Percentiles rank a stretch among this genome's conserved stretches.
These are phyloP conservation scores for Bidens hawaiensis DNA, from an alignment of 140 eudicot genomes.

Conservation along the genomic window DNA sequence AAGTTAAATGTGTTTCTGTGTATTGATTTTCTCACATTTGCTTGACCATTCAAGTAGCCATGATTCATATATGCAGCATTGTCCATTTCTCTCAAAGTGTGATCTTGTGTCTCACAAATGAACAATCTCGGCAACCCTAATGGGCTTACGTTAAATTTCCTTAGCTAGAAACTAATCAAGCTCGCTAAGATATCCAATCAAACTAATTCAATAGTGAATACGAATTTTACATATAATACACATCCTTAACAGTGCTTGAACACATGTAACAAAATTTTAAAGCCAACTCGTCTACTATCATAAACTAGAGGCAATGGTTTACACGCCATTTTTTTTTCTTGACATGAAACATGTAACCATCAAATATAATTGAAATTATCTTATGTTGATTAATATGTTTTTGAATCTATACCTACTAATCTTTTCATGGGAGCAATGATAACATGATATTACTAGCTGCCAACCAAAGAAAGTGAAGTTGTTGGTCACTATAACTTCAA, in stretches of 20 bases:
- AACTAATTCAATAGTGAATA: neutral
- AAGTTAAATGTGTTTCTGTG: neutral
- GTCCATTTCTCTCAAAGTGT: no score
- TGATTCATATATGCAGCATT: constrained; percentile 1
- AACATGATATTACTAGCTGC: neutral
- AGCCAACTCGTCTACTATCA: neutral
- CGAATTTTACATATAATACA: no score
- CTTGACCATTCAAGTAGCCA: neutral
- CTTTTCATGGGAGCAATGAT: constrained; percentile 2
- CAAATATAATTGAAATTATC: neutral
- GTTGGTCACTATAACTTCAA: constrained; percentile 24
- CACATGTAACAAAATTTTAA: no score
- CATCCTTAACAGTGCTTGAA: no score
- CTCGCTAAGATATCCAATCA: neutral
- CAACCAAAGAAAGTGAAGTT: constrained; percentile 30
- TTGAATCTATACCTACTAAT: constrained; percentile 12
- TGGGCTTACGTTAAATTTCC: neutral
- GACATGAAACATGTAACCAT: neutral
- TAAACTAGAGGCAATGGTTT: neutral
- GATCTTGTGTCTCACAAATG: neutral
- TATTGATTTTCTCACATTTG: neutral
- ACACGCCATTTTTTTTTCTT: neutral
- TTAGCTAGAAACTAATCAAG: neutral
- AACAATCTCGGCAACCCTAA: neutral
- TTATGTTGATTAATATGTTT: neutral